Conservation (phyloP, 106 monocot species). For the Allium cepa region DNA sequence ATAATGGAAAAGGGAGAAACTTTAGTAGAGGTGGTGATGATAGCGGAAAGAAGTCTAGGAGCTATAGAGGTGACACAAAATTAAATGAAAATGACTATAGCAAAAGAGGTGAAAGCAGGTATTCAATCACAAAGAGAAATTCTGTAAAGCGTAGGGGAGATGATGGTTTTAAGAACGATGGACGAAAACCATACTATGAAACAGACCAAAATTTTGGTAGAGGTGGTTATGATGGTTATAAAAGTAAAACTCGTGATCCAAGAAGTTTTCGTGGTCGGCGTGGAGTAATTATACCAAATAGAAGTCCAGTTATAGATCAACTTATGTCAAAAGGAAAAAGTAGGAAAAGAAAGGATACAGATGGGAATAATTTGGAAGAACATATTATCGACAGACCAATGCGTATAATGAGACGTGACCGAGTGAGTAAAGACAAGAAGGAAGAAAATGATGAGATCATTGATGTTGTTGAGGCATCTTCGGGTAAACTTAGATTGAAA, state of each 20-base stretch:
- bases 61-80: too few relatives aligned
- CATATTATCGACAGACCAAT: not conserved
- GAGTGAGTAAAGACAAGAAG: not conserved
- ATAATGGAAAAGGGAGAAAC: conserved; percentile 2
- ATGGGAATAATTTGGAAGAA: not conserved
- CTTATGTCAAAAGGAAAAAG: conserved; percentile 4
- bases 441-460: not conserved
- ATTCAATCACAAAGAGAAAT: too few relatives aligned
- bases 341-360: not conserved
- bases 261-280: not conserved
- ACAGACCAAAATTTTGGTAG: too few relatives aligned
- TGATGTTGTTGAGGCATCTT: not conserved
- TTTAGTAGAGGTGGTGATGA: conserved; percentile 9
- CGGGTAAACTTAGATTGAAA: conserved; percentile 8
- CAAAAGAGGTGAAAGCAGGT: too few relatives aligned
- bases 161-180: too few relatives aligned
- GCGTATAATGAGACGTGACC: not conserved
- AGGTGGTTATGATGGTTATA: too few relatives aligned
- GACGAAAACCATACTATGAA: too few relatives aligned
- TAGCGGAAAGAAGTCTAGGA: not conserved
- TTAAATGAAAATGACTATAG: too few relatives aligned
- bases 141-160: too few relatives aligned
- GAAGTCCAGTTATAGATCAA: conserved; percentile 8
- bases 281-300: not conserved
- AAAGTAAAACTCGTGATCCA: not conserved